Base-by-base conservation (phyloP, 768 basidiomycete genomes). In the Leccinum arenicola region DNA sequence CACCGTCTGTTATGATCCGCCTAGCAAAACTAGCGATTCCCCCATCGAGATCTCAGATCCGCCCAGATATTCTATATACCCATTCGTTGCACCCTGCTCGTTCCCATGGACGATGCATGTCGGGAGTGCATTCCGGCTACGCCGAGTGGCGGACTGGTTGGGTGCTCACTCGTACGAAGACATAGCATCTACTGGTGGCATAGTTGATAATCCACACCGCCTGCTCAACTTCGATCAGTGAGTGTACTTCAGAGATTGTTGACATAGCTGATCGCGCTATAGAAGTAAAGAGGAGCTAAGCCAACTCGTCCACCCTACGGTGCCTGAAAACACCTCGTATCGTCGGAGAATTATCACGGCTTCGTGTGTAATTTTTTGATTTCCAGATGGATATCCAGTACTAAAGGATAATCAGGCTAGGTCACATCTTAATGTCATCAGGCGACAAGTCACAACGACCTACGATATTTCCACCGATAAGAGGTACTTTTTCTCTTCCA, bases 81-180 rank as follows among this genome's bases (percentile, higher is more conserved):
- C 90, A 0, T 89, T 89, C 66, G 64, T 82, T 6, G 73, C 82
- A 1, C 75, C 81, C 11, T 80, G 77, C 15, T 67, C 80, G 10
- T 68, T 82, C 38, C 79, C 80, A 7, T 84, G 82, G 78, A 80
- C 75, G 40, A 73, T 78, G 63, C 73, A 73, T 21, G 61, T 76
- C 10, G 74, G 74, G 40, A 74, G 75, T 58, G 73, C 79, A 27
- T 88, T 87, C 66, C 80, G 90, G 52, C 67, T 88, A 50, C 81
- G 88, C 50, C 79, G 82, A 52, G 81, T 90, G 14, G 81, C 79
- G 12, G 82, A 87, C 64, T 89, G 84, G 84, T 76, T 87, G 38
- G 73, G 75, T 36, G 60, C 69, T 17, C 63, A 70, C 52, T 60
- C 67, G 31, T 65, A 60, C 15, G 78, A 80, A 64, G 68, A 77